Percentiles rank a stretch among this genome's conserved stretches.
phyloP scores from a whole-genome alignment of 805 yeast genomes.

The Starmerella bombi region DNA sequence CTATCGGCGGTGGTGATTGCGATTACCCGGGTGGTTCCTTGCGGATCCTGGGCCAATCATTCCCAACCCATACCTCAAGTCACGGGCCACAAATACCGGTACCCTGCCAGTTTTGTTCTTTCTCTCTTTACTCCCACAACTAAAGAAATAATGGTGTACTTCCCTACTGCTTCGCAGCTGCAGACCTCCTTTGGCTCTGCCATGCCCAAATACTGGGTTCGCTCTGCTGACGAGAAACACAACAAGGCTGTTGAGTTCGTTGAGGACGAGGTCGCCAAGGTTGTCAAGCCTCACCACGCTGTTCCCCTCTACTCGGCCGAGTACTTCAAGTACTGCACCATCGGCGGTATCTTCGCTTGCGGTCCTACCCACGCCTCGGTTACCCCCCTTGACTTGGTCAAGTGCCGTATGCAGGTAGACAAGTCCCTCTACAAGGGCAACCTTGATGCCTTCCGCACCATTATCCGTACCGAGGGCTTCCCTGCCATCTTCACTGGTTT shows the following conservation, averaged over 20 bases:
- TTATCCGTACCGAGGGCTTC: constrained; percentile 59
- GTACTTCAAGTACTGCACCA: constrained; percentile 58
- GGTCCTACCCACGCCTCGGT: constrained; percentile 94
- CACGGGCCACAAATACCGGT: neutral
- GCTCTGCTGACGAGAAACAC: constrained; percentile 23
- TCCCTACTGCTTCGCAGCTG: constrained; percentile 29
- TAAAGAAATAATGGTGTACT: constrained; percentile 26
- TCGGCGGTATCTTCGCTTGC: constrained; percentile 74
- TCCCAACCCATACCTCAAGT: neutral
- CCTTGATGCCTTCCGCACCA: constrained; percentile 66
- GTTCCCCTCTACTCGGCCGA: constrained; percentile 47
- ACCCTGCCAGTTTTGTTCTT: neutral
- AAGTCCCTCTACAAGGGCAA: constrained; percentile 60
- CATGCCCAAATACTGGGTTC: constrained; percentile 28
- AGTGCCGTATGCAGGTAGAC: constrained; percentile 85
- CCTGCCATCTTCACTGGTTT: constrained; percentile 73
- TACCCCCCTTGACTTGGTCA: constrained; percentile 85
- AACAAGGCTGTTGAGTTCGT: constrained; percentile 22
- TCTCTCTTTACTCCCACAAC: neutral
- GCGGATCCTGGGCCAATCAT: too few species aligned
- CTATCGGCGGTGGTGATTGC: too few species aligned
- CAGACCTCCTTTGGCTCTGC: constrained; percentile 28
- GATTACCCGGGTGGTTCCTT: too few species aligned
- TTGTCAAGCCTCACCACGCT: constrained; percentile 25
- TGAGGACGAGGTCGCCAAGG: constrained; percentile 27